Percentiles rank a stretch among this genome's conserved stretches.
Evolutionary conservation across 805 yeast genomes (phyloP).

Genomic region (Saccharomycopsis sp.): DNA sequence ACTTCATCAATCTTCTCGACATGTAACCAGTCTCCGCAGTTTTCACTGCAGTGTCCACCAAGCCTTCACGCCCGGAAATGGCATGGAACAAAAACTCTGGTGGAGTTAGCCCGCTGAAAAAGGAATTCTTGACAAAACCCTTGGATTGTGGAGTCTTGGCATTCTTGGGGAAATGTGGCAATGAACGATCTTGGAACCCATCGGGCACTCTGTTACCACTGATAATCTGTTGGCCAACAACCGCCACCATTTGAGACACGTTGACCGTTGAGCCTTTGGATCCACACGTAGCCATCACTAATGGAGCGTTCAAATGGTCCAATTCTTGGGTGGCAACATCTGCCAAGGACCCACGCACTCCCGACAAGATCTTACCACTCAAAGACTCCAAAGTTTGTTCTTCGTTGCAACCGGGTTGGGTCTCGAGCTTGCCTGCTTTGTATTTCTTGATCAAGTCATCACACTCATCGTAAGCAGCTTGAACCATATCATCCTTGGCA

Average conservation of each 20-base stretch:
- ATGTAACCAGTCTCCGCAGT: slow-evolving; percentile 99
- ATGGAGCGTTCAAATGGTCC: slow-evolving; percentile 86
- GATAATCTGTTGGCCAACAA: slow-evolving; percentile 97
- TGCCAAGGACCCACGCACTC: slow-evolving; percentile 98
- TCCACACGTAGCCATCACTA: slow-evolving; percentile 99
- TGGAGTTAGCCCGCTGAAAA: slow-evolving; percentile 87
- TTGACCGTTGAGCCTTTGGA: slow-evolving; percentile 96
- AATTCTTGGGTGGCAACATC: slow-evolving; percentile 92
- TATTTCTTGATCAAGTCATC: slow-evolving; percentile 77
- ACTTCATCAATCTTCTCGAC: slow-evolving; percentile 97
- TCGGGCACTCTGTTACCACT: slow-evolving; percentile 99
- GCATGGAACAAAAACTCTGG: slow-evolving; percentile 98
- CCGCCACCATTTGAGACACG: slow-evolving; percentile 99
- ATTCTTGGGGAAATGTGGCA: slow-evolving; percentile 93
- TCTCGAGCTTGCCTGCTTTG: slow-evolving; percentile 81
- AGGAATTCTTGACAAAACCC: slow-evolving; percentile 95
- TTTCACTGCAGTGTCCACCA: slow-evolving; percentile 98
- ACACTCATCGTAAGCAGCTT: slow-evolving; percentile 81
- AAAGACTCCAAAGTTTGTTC: slow-evolving; percentile 97
- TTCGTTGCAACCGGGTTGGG: slow-evolving; percentile 98
- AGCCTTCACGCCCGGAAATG: slow-evolving; percentile 98
- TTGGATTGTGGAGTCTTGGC: slow-evolving; percentile 96
- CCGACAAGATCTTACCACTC: slow-evolving; percentile 90
- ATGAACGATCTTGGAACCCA: slow-evolving; percentile 98
- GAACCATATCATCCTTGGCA: slow-evolving; percentile 83